phyloP scores from a whole-genome alignment of 345 rosid species.

The Zanthoxylum bungeanum region DNA sequence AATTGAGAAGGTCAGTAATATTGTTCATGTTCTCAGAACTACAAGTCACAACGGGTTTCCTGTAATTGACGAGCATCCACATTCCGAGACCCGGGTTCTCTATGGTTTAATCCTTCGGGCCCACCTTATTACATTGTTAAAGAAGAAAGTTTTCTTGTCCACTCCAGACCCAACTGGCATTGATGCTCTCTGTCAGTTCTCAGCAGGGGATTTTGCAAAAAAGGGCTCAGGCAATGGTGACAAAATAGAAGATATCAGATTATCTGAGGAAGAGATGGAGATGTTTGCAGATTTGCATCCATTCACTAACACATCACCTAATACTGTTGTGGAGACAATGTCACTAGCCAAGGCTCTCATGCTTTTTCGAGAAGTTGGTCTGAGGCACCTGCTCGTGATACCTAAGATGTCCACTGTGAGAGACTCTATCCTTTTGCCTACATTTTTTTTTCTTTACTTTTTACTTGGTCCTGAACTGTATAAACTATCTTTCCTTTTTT shows the following conservation, averaged over 20 bases:
- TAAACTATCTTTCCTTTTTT: not conserved
- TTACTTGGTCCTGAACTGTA: not conserved
- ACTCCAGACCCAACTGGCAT: conserved; percentile 33
- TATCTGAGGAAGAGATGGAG: conserved; percentile 78
- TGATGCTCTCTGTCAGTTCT: conserved; percentile 42
- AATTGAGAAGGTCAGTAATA: conserved; percentile 68
- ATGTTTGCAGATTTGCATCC: conserved; percentile 88
- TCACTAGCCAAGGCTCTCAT: conserved; percentile 82
- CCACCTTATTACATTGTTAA: conserved; percentile 68
- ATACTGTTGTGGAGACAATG: conserved; percentile 92
- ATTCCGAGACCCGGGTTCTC: conserved; percentile 44
- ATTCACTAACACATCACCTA: conserved; percentile 87
- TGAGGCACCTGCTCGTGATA: conserved; percentile 82
- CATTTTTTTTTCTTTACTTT: not conserved
- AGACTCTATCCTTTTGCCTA: conserved; percentile 14
- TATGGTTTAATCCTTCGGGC: conserved; percentile 77
- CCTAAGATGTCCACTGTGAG: conserved; percentile 73
- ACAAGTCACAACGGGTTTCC: conserved; percentile 86
- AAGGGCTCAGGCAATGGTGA: conserved; percentile 62
- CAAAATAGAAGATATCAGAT: conserved; percentile 59
- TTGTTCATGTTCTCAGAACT: conserved; percentile 68
- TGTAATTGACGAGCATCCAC: conserved; percentile 64
- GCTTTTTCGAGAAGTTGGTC: conserved; percentile 84
- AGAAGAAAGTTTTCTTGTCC: conserved; percentile 60
- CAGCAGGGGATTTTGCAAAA: conserved; percentile 71